Base-by-base conservation (phyloP, 2,329 filamentous ascomycete genomes). In the Cercospora sp. region DNA sequence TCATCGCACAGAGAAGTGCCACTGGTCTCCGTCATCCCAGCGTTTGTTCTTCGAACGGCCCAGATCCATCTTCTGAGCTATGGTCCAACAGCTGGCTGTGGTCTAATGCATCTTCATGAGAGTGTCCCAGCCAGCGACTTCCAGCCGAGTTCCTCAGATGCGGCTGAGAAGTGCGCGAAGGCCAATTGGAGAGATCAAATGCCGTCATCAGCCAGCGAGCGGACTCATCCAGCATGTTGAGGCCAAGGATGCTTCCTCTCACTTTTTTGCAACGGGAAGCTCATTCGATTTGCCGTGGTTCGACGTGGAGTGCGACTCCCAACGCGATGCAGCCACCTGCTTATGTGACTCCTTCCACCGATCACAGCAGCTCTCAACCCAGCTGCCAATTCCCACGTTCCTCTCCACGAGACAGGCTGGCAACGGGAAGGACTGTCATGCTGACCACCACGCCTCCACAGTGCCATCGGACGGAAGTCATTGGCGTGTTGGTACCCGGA, bases 381-480 rank as follows among this genome's bases (percentile, higher is more conserved):
- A 9, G 20, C 59, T 45, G 36, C 59, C 53, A 31, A 61, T 45
- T n/a, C 20, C 31, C 59, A 61, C 59, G 59, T 61, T 36, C 30
- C 31, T 45, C 59, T 18, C 23, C 36, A 42, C 36, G 31, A n/a
- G n/a, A 23, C 23, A 12, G 59, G 26, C 16, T 13, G 33, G 33
- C 31, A 4, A 20, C 33, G 18, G 31, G 13, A 16, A 23, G 20
- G 31, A 18, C 23, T 39, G 59, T 26, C 59, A 26, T 45, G 36
- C 36, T 26, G 59, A 48, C 59, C 31, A 45, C 23, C 53, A 20
- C 26, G 53, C 26, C 53, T 18, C 53, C 30, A 30, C 53, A 12
- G 18, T 28, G 20, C 53, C 20, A 58, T 18, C 9, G 18, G 45
- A 23, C 53, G 53, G 7, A 31, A 31, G 28, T 57, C n/a, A 18